phyloP scores from a whole-genome alignment of 2,329 filamentous ascomycete genomes.

The Rhynchosporium agropyri region DNA sequence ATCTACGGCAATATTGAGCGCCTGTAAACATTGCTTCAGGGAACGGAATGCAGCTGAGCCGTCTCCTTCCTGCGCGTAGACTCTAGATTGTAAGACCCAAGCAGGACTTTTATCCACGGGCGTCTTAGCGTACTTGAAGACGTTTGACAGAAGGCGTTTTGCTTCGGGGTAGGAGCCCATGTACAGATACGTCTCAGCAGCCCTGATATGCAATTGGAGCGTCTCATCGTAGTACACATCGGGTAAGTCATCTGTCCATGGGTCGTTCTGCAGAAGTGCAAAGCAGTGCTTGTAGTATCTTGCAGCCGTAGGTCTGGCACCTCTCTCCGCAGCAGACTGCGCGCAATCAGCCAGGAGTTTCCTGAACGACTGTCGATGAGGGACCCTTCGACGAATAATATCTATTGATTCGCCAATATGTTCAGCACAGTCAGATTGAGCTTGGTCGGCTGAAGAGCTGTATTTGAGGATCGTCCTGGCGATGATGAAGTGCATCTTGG shows the following conservation, averaged over 20 bases:
- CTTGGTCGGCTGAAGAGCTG: constrained; percentile 60
- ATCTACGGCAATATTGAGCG: constrained; percentile 68
- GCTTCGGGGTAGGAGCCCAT: constrained; percentile 72
- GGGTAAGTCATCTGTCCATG: constrained; percentile 69
- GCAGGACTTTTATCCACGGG: constrained; percentile 81
- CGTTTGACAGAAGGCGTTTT: constrained; percentile 65
- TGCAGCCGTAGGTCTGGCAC: constrained; percentile 78
- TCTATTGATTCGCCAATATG: constrained; percentile 80
- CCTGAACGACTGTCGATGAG: constrained; percentile 66
- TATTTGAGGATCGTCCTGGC: constrained; percentile 79
- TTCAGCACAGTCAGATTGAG: constrained; percentile 72
- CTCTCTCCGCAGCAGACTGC: constrained; percentile 76
- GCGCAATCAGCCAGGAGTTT: constrained; percentile 75
- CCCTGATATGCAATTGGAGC: constrained; percentile 73
- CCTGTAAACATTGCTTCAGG: constrained; percentile 70
- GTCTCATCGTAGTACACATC: constrained; percentile 89
- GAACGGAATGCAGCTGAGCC: constrained; percentile 67
- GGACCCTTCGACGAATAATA: constrained; percentile 70
- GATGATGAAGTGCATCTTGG: constrained; percentile 90
- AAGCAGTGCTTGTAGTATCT: constrained; percentile 81
- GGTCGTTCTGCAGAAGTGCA: constrained; percentile 73
- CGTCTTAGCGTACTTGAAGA: constrained; percentile 71
- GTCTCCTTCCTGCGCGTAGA: constrained; percentile 75
- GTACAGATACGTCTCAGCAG: constrained; percentile 82
- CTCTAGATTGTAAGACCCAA: constrained; percentile 79